Evolutionary conservation across 2,329 filamentous ascomycete genomes (phyloP).

Genomic region (Fusarium tjaetaba): DNA sequence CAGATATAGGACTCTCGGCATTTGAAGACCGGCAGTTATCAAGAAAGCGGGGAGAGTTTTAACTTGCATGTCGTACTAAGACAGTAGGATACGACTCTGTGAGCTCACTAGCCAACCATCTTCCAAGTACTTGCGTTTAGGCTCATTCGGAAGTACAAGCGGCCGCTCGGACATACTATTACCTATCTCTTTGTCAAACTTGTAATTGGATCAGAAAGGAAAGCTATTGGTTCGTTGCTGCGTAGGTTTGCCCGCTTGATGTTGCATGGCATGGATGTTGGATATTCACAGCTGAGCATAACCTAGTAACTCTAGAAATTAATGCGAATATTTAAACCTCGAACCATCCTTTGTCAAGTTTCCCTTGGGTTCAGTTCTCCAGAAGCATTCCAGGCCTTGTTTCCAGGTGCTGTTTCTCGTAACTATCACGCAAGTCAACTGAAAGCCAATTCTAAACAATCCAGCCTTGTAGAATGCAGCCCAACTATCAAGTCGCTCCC

Average conservation of each 20-base stretch:
- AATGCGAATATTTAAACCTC: neutral
- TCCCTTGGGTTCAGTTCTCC: accelerated
- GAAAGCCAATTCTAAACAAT: accelerated
- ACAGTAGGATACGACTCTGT: neutral
- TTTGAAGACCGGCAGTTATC: neutral
- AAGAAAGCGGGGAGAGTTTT: neutral
- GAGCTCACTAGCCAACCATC: neutral
- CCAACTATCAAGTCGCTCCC: neutral
- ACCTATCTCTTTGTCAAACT: neutral
- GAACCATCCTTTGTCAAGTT: accelerated
- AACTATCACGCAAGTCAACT: accelerated
- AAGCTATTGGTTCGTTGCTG: neutral
- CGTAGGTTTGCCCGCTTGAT: neutral
- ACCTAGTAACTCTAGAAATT: neutral
- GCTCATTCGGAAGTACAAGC: neutral
- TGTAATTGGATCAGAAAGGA: neutral
- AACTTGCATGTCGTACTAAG: neutral
- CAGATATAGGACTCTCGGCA: no score
- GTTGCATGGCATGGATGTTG: neutral
- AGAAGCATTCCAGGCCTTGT: accelerated
- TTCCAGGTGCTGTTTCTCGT: accelerated
- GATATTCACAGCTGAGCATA: neutral
- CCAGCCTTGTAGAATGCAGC: neutral
- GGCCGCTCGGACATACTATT: neutral
- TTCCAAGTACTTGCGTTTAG: neutral